Conservation (phyloP, 1,139 yeast genomes). For the Pichia sp. region DNA sequence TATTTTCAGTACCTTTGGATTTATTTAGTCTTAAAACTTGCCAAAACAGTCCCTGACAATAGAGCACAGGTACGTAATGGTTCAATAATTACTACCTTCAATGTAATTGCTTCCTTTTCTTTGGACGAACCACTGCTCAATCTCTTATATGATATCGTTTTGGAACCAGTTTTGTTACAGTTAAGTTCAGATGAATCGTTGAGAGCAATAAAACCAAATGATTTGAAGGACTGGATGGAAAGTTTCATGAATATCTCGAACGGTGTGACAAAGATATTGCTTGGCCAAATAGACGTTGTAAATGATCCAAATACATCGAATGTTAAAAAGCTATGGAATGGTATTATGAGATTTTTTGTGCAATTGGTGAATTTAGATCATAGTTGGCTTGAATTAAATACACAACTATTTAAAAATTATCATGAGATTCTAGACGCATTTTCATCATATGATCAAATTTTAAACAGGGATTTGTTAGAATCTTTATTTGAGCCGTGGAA, state of each 20-base stretch:
- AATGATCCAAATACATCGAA: neutral
- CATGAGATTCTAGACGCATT: slow-evolving; percentile 40
- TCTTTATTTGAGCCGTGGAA: slow-evolving; percentile 61
- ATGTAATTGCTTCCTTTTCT: slow-evolving; percentile 78
- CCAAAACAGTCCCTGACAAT: slow-evolving; percentile 54
- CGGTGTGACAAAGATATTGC: slow-evolving; percentile 52
- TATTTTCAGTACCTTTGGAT: slow-evolving; percentile 45
- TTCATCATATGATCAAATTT: slow-evolving; percentile 2
- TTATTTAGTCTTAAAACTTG: slow-evolving; percentile 54
- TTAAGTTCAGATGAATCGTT: slow-evolving; percentile 18
- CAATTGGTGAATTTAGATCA: slow-evolving; percentile 31
- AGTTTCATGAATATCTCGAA: slow-evolving; percentile 51
- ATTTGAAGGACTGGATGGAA: slow-evolving; percentile 44
- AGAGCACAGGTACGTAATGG: slow-evolving; percentile 85
- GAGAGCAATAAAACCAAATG: neutral
- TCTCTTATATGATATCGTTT: slow-evolving; percentile 45
- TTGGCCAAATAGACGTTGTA: slow-evolving; percentile 22
- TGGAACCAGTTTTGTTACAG: slow-evolving; percentile 35
- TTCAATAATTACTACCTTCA: slow-evolving; percentile 78
- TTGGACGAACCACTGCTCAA: slow-evolving; percentile 50
- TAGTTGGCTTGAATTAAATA: slow-evolving; percentile 44
- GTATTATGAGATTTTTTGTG: slow-evolving; percentile 43
- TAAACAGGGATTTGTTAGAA: slow-evolving; percentile 36
- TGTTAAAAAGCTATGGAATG: slow-evolving; percentile 40
- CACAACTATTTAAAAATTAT: slow-evolving; percentile 47